These are phyloP conservation scores for Globisporangium apiculatum DNA, from an alignment of 352 stramenopile genomes.

Conservation along the genomic window DNA sequence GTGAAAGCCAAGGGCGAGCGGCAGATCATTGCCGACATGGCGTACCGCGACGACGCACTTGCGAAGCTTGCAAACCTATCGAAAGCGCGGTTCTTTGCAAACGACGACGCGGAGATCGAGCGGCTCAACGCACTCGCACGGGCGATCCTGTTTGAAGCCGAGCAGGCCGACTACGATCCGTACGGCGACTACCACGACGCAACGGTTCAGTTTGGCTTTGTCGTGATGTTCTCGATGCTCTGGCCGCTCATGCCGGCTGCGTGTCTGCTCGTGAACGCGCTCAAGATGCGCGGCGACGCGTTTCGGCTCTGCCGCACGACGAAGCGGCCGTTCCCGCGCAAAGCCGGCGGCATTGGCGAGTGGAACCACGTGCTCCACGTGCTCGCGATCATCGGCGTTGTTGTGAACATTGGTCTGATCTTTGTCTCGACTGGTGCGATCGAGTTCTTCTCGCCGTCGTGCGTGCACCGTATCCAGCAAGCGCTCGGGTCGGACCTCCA, in stretches of 20 bases:
- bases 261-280: slow-evolving; percentile 72
- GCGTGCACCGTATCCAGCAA: slow-evolving; percentile 40
- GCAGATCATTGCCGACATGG: slow-evolving; percentile 54
- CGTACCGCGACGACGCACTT: slow-evolving; percentile 29
- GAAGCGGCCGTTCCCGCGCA: slow-evolving; percentile 65
- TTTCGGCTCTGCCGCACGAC: slow-evolving; percentile 70
- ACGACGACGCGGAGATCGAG: slow-evolving; percentile 53
- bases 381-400: slow-evolving; percentile 54
- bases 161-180: slow-evolving; percentile 74
- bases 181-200: slow-evolving; percentile 79
- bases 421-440: slow-evolving; percentile 75
- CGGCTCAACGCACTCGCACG: slow-evolving; percentile 59
- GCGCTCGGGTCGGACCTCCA: slow-evolving; percentile 51
- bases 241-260: slow-evolving; percentile 74
- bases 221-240: slow-evolving; percentile 85
- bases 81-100: slow-evolving; percentile 62
- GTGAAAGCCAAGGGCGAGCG: slow-evolving; percentile 60
- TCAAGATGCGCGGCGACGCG: slow-evolving; percentile 72
- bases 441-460: slow-evolving; percentile 58
- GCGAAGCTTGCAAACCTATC: slow-evolving; percentile 50
- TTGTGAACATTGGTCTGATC: slow-evolving; percentile 71
- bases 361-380: slow-evolving; percentile 68
- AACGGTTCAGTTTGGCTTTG: slow-evolving; percentile 79
- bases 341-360: slow-evolving; percentile 64
- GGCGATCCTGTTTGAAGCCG: slow-evolving; percentile 66